Evolutionary conservation across 257 asterid species (phyloP).

Genomic region (Marsdenia floribunda): DNA sequence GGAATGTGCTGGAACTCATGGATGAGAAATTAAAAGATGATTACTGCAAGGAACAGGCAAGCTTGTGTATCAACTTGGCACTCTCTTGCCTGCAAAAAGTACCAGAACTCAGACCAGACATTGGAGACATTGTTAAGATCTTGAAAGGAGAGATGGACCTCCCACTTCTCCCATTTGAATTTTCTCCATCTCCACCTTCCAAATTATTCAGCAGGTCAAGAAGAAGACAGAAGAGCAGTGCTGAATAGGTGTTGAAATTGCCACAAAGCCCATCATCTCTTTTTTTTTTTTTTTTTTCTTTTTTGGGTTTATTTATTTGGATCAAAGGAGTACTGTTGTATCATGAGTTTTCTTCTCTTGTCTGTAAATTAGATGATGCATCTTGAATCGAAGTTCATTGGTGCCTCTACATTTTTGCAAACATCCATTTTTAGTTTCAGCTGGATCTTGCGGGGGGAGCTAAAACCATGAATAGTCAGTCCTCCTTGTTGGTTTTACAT

Average conservation of each 20-base stretch:
- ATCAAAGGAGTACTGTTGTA: not conserved
- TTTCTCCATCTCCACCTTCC: constrained; percentile 88
- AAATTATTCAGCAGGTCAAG: constrained; percentile 49
- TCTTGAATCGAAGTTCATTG: not conserved
- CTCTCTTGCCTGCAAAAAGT: constrained; percentile 82
- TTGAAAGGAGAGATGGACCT: constrained; percentile 82
- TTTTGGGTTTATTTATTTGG: constrained; percentile 6
- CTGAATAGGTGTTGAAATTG: constrained; percentile 21
- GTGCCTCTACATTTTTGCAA: not conserved
- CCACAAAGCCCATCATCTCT: not conserved
- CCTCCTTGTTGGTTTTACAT: not conserved
- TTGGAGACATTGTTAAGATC: constrained; percentile 65
- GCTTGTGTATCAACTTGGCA: constrained; percentile 70
- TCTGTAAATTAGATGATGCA: constrained; percentile 13
- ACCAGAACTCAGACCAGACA: constrained; percentile 84
- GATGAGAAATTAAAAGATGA: constrained; percentile 60
- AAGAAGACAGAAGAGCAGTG: constrained; percentile 38
- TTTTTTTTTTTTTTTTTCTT: not conserved
- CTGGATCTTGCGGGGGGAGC: not conserved
- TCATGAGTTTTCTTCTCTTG: not conserved
- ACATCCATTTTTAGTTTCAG: not conserved
- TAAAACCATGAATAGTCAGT: not conserved
- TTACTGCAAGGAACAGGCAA: constrained; percentile 61
- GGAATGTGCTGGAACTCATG: constrained; percentile 64
- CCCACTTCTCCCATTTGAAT: constrained; percentile 65